These are phyloP conservation scores for Mycena crocata DNA, from an alignment of 768 basidiomycete species.

Conservation along the genomic window DNA sequence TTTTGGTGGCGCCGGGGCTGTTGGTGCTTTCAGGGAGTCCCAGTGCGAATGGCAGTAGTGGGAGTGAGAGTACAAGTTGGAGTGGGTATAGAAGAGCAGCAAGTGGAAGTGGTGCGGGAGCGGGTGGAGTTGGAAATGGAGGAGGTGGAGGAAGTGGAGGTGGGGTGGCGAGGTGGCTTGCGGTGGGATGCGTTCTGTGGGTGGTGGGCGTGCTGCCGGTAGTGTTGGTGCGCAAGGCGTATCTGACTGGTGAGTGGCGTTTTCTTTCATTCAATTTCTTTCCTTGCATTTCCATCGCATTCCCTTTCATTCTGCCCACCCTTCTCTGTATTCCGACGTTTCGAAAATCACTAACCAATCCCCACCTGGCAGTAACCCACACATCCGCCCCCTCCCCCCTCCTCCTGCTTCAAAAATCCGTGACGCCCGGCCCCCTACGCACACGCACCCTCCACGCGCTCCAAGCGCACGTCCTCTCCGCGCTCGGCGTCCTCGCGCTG, in stretches of 20 bases:
- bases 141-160: conserved; percentile 39
- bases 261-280: not conserved
- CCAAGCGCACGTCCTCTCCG: conserved; percentile 46
- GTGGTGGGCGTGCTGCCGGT: conserved; percentile 64
- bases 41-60: no score
- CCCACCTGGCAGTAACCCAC: conserved; percentile 15
- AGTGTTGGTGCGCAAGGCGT: conserved; percentile 66
- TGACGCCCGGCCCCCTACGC: conserved; percentile 19
- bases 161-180: no score
- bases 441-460: conserved; percentile 9
- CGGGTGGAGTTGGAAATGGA: conserved; percentile 40
- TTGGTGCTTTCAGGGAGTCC: not conserved
- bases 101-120: no score
- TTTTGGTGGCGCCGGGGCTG: conserved; percentile 56
- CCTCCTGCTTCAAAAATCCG: conserved; percentile 24
- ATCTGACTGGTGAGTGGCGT: conserved; percentile 64
- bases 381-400: conserved; percentile 24
- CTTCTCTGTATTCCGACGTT: no score
- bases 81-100: no score
- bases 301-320: no score
- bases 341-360: no score
- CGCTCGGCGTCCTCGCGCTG: conserved; percentile 54
- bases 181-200: no score
- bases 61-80: no score
- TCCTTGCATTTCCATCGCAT: no score